Evolutionary conservation across 495 filamentous ascomycete genomes (phyloP).

Genomic region (Penicillium silybi): DNA sequence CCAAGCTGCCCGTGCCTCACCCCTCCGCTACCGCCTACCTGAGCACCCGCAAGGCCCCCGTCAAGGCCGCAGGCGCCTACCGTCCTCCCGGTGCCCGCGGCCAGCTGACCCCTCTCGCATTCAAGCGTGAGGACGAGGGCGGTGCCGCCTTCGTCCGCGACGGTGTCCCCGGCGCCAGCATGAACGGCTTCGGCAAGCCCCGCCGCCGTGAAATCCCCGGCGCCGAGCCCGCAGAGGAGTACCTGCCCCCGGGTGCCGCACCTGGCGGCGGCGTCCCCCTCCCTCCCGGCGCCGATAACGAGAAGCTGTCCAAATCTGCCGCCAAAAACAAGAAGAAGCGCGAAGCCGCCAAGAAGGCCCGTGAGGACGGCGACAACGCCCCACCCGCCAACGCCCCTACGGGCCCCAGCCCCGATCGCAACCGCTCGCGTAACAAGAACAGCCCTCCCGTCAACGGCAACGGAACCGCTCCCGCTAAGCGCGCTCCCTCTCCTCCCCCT

Average conservation of each 20-base stretch:
- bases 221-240: slow-evolving; percentile 60
- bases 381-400: slow-evolving; percentile 63
- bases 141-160: slow-evolving; percentile 85
- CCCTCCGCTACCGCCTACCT: slow-evolving; percentile 79
- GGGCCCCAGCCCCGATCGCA: slow-evolving; percentile 35
- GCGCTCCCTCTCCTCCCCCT: slow-evolving; percentile 19
- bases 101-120: slow-evolving; percentile 80
- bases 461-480: slow-evolving; percentile 10
- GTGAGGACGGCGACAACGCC: slow-evolving; percentile 59
- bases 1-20: slow-evolving; percentile 76
- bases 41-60: slow-evolving; percentile 81
- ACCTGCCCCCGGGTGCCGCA: slow-evolving; percentile 61
- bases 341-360: slow-evolving; percentile 83
- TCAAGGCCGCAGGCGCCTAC: slow-evolving; percentile 93
- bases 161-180: slow-evolving; percentile 58
- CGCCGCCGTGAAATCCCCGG: slow-evolving; percentile 73
- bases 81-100: slow-evolving; percentile 95
- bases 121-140: slow-evolving; percentile 96
- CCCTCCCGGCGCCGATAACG: slow-evolving; percentile 51
- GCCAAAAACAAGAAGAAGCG: slow-evolving; percentile 99
- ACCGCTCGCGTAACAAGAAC: slow-evolving; percentile 36
- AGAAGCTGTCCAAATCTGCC: slow-evolving; percentile 77
- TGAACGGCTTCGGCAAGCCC: slow-evolving; percentile 78
- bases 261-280: slow-evolving; percentile 68
- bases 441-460: slow-evolving; percentile 26